phyloP scores from a whole-genome alignment of 2,329 filamentous ascomycete genomes.

The Colletotrichum truncatum region DNA sequence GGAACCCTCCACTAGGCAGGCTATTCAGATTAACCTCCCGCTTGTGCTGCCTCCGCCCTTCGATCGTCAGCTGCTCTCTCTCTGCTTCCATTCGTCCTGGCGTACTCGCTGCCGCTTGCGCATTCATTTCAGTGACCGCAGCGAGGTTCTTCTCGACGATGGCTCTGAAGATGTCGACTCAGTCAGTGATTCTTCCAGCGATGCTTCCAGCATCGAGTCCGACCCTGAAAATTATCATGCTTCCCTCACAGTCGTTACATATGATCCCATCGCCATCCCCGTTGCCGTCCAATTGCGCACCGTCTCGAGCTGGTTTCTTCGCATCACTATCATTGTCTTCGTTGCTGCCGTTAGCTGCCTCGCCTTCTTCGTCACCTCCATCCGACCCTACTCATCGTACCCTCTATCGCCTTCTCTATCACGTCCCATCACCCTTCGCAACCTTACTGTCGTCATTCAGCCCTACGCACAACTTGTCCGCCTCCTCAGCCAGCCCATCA shows the following conservation, averaged over 20 bases:
- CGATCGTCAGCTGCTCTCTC: not conserved
- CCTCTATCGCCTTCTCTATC: not conserved
- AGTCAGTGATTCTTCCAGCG: too few relatives aligned
- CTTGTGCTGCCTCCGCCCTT: not conserved
- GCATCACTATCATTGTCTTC: not conserved
- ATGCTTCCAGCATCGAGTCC: not conserved
- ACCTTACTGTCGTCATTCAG: not conserved
- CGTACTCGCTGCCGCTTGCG: not conserved
- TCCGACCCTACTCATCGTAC: not conserved
- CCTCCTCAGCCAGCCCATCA: not conserved
- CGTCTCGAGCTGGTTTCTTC: not conserved
- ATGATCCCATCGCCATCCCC: not conserved
- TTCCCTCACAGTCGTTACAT: not conserved
- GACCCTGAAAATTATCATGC: not conserved
- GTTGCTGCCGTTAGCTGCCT: not conserved
- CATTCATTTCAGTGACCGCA: conserved; percentile 1
- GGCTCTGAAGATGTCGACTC: too few relatives aligned
- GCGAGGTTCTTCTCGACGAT: not conserved
- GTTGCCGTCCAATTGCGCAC: not conserved
- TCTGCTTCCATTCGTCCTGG: conserved; percentile 1
- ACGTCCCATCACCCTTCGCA: not conserved
- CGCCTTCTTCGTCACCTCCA: not conserved
- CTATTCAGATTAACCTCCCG: not conserved
- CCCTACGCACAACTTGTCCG: not conserved
- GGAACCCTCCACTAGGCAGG: not conserved